These are phyloP conservation scores for Aphanomyces euteiches DNA, from an alignment of 352 stramenopile genomes.

Conservation along the genomic window DNA sequence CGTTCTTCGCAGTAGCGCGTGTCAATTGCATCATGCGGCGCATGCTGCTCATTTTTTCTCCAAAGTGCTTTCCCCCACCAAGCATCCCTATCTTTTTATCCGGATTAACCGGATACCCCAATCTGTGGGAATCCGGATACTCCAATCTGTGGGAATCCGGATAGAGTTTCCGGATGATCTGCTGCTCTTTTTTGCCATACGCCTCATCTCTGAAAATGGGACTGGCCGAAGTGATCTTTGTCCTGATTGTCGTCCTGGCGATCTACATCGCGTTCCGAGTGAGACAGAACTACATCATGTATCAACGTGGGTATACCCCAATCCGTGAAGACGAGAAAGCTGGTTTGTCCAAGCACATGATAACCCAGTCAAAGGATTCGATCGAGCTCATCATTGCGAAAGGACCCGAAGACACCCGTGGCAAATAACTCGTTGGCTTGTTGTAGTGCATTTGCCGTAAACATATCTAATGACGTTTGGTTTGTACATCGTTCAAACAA, in stretches of 20 bases:
- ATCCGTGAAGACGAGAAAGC: conserved; percentile 61
- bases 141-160: not conserved
- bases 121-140: not conserved
- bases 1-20: not conserved
- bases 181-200: not conserved
- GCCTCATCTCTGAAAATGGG: not conserved
- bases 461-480: not conserved
- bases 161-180: too few relatives aligned
- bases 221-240: conserved; percentile 13
- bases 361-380: conserved; percentile 63
- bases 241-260: conserved; percentile 6
- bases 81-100: conserved; percentile 9
- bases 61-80: not conserved
- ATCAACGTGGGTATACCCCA: conserved; percentile 55
- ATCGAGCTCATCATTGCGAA: conserved; percentile 34
- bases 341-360: conserved; percentile 55
- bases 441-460: not conserved
- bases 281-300: conserved; percentile 29
- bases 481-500: not conserved
- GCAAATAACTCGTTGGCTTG: not conserved
- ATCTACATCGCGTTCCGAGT: conserved; percentile 21
- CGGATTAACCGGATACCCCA: not conserved
- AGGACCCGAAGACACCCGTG: not conserved
- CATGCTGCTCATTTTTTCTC: conserved; percentile 3
- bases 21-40: not conserved